These are phyloP conservation scores for Actinidia chinensis DNA, from an alignment of 179 eudicot genomes.

Conservation along the genomic window DNA sequence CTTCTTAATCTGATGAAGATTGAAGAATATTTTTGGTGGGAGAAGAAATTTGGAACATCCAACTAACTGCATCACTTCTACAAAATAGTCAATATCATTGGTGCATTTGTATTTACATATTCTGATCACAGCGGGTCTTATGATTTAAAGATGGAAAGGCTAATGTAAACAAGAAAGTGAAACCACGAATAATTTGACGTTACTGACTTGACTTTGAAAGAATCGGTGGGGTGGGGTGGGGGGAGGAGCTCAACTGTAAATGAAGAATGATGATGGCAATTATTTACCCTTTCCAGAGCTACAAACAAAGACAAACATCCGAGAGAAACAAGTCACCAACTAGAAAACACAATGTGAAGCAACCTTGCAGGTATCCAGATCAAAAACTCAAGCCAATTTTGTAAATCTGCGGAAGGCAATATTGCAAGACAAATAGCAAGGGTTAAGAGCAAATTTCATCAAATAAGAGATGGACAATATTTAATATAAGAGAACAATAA, in stretches of 20 bases:
- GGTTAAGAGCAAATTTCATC: not conserved
- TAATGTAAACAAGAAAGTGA: not conserved
- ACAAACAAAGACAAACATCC: not conserved
- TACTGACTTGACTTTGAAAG: not conserved
- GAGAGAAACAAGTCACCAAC: not conserved
- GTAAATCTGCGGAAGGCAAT: not conserved
- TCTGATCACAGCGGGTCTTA: no score
- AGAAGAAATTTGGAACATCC: no score
- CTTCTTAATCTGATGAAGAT: no score
- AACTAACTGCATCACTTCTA: no score
- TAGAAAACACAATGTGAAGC: not conserved
- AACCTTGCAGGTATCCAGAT: not conserved
- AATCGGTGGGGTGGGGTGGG: no score
- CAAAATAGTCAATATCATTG: not conserved
- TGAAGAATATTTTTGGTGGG: no score
- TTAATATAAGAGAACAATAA: conserved; percentile 7
- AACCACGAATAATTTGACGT: not conserved
- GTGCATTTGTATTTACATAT: not conserved
- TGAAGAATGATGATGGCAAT: not conserved
- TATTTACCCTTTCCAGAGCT: not conserved
- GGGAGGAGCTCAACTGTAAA: not conserved
- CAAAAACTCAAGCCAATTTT: not conserved
- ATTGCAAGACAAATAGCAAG: conserved; percentile 3
- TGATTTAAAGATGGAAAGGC: not conserved
- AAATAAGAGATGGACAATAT: not conserved